Base-by-base conservation (phyloP, 306 rosid genomes). In the Elaeagnus macrophylla region DNA sequence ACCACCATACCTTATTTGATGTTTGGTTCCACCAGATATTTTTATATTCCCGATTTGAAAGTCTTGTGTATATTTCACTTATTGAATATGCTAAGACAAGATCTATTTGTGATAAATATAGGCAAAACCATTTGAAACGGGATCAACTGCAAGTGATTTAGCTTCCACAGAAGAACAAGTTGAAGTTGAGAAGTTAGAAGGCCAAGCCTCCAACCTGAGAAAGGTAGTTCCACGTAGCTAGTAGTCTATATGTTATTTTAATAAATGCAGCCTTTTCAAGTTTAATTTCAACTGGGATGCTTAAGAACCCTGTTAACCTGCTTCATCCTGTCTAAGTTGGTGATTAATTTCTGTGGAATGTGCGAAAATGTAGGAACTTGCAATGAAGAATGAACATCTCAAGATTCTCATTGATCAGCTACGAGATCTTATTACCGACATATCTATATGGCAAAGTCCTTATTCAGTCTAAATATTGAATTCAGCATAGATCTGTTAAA, bases 391-490 rank as follows among this genome's bases (percentile, higher is more conserved):
- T 74, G 39, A 70, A 55, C 74, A 80, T 60, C 55, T 93, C 69
- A 93, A 84, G 80, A 56, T 51, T 72, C 94, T 87, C 56, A 84
- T 93, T 54, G 94, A 84, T 84, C 96, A 87, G 69, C 57, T 84
- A 52, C 75, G 95, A 54, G 82, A 82, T 61, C 93, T 91, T 55
- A 64, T 91, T 46, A 55, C 83, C 14, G 99, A 87, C 77, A 79
- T 91, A 72, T 84, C 95, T 57, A 84, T 89, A 46, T 91, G 99
- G 99, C 96, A 87, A 73, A 91, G 99, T 72, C 96, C 96, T 51
- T 78, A 76, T 57, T 75, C 87, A 5, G 60, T 81, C 53, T 18
- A 5, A 25, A 25, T 25, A 25, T 5, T 25, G 39, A 16, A 16
- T 18, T 9, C 12, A 8, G 16, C 12, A 41, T 42, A 39, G 51